Conservation (phyloP, 768 basidiomycete genomes). For the Scleroderma citrinum region DNA sequence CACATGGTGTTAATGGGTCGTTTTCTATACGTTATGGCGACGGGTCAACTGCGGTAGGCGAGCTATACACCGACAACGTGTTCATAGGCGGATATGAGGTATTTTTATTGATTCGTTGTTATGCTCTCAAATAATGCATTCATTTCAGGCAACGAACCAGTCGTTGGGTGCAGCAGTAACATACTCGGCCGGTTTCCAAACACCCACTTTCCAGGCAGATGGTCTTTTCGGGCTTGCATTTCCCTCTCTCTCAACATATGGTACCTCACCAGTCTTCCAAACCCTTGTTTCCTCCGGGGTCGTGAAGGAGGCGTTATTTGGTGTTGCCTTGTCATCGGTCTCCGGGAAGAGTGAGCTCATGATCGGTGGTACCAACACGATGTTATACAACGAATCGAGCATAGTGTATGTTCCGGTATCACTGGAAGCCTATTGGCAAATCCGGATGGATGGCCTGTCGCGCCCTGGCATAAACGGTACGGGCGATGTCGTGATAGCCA, state of each 20-base stretch:
- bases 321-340: constrained; percentile 41
- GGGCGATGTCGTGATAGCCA: constrained; percentile 21
- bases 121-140: constrained; percentile 2
- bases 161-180: constrained; percentile 38
- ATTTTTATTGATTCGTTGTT: constrained; percentile 12
- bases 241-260: constrained; percentile 30
- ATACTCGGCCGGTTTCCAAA: constrained; percentile 29
- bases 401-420: constrained; percentile 34
- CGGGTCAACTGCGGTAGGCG: constrained; percentile 34
- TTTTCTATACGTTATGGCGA: constrained; percentile 34
- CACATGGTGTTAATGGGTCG: constrained; percentile 16
- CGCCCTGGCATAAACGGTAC: constrained; percentile 17
- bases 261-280: constrained; percentile 37
- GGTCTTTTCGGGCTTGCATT: constrained; percentile 43
- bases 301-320: constrained; percentile 36
- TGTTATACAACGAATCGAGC: constrained; percentile 37
- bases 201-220: constrained; percentile 27
- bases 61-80: constrained; percentile 40
- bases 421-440: constrained; percentile 33
- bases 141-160: constrained; percentile 31
- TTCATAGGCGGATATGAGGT: constrained; percentile 33
- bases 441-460: constrained; percentile 25
- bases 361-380: constrained; percentile 47
- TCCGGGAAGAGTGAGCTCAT: constrained; percentile 43
- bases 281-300: constrained; percentile 35